Evolutionary conservation across 331 rosid species (phyloP).

Genomic region (Phaseolus coccineus): DNA sequence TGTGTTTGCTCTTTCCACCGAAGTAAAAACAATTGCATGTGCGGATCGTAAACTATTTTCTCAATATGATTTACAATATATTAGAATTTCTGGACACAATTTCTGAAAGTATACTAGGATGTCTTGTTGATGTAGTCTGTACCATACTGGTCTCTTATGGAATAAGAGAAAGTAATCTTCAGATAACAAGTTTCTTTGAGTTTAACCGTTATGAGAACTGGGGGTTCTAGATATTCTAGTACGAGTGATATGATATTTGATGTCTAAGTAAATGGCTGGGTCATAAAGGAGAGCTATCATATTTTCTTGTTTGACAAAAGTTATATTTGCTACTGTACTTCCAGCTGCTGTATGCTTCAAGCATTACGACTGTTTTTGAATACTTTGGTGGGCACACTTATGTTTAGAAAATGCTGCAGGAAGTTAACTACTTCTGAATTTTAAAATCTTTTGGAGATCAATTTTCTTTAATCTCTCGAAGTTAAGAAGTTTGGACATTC

Average conservation of each 20-base stretch:
- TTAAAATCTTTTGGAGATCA: conserved; percentile 10
- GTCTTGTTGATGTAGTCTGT: background rate
- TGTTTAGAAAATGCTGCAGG: background rate
- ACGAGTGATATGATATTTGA: background rate
- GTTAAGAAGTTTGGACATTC: background rate
- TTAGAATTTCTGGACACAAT: conserved; percentile 15
- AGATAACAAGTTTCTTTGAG: background rate
- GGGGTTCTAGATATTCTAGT: conserved; percentile 10
- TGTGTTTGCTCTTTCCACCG: conserved; percentile 20
- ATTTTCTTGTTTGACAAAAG: conserved; percentile 18
- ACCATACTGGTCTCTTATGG: conserved; percentile 19
- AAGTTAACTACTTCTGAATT: conserved; percentile 14
- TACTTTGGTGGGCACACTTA: background rate
- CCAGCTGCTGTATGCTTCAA: conserved; percentile 22
- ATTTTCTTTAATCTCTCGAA: background rate
- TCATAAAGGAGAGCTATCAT: background rate
- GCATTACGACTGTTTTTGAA: background rate
- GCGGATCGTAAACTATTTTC: background rate
- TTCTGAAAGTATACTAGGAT: background rate
- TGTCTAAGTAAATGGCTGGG: background rate
- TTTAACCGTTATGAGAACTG: background rate
- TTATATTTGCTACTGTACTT: conserved; percentile 29
- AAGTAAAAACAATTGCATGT: background rate
- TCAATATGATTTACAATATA: conserved; percentile 14
- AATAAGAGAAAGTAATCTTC: background rate